A percentile compares a stretch with the other conserved stretches of the same genome.
Conservation (phyloP, 1,284 basidiomycete species). For the Coniferiporia weirii region DNA sequence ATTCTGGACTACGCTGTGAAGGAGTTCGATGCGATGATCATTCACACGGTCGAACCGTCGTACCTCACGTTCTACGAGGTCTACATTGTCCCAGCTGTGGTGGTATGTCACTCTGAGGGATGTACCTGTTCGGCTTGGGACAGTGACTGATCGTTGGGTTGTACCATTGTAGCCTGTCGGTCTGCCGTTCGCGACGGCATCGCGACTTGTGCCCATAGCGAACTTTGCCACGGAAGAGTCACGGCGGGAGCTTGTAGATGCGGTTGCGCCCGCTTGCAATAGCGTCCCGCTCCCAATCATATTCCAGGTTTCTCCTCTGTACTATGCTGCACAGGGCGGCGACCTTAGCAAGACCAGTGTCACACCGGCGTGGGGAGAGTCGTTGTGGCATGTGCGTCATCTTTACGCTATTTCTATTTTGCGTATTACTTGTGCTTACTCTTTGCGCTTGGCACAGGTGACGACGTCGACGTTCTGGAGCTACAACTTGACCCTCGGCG, state of each 20-base stretch:
- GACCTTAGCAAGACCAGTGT: constrained; percentile 22
- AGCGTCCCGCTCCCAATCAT: constrained; percentile 18
- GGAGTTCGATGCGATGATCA: not conserved
- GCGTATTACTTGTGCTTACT: not conserved
- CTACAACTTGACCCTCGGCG: constrained; percentile 24
- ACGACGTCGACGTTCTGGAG: constrained; percentile 23
- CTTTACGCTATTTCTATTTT: not conserved
- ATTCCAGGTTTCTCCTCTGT: constrained; percentile 24
- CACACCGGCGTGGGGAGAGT: constrained; percentile 25
- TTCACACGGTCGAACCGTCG: not conserved
- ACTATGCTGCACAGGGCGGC: not conserved
- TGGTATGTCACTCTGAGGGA: not conserved
- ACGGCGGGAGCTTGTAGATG: constrained; percentile 31
- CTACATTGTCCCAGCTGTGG: not conserved
- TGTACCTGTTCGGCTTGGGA: too few relatives aligned
- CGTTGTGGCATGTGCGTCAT: constrained; percentile 41
- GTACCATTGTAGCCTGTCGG: not conserved
- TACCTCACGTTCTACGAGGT: not conserved
- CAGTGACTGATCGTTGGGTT: not conserved
- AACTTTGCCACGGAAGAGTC: constrained; percentile 30
- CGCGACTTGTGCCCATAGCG: constrained; percentile 37
- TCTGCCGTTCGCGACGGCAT: constrained; percentile 32
- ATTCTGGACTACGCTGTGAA: not conserved
- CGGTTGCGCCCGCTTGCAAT: constrained; percentile 29
- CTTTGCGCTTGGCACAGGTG: constrained; percentile 20